Evolutionary conservation across 352 stramenopile species (phyloP), one percentile per base, ranked within the genome.

Genomic region (Hyaloperonospora brassicae): DNA sequence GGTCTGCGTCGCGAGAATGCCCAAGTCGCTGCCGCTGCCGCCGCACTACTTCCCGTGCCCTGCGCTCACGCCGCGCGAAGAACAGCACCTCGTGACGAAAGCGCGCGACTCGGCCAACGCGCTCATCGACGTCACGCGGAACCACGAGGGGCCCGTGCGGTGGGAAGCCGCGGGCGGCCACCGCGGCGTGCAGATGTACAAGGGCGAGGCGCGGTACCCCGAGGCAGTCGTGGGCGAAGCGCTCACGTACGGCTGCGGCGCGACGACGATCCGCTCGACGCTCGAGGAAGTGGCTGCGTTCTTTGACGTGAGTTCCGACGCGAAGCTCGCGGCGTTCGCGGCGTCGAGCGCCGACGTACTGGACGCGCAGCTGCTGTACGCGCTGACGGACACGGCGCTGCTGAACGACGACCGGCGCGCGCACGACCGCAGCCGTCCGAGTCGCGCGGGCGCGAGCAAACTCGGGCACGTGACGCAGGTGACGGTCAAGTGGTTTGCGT

Each of bases 131-230:
- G 68, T 64, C 31, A 73, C 73, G 25, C 77, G 75, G 30, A 83
- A 70, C 51, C 71, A 70, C 47, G 62, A 82, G 64, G 75, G 78
- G 9, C 73, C 75, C 5, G 62, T 88, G 42, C 63, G 63, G 17
- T 88, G 78, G 75, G 68, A 71, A 47, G 70, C 80, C 27, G 72
- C 70, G 21, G 78, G 75, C 1, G 64, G 68, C 39, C 60, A 82
- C 58, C 68, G 70, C 25, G 70, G 70, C 38, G 73, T 88, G 30
- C 75, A 88, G 50, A 78, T 88, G 69, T 88, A 85, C 62, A 79
- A 78, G 50, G 77, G 78, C 39, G 70, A 79, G 48, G 68, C 68
- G 5, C 72, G 74, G 13, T 71, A 82, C 49, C 73, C 66, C 0
- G 64, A 64, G 43, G 57, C 50, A 40, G 65, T 73, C 21, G 52